Evolutionary conservation across 2,329 filamentous ascomycete genomes (phyloP), one percentile per base, ranked within the genome.

Genomic region (Tolypocladium ophioglossoides): DNA sequence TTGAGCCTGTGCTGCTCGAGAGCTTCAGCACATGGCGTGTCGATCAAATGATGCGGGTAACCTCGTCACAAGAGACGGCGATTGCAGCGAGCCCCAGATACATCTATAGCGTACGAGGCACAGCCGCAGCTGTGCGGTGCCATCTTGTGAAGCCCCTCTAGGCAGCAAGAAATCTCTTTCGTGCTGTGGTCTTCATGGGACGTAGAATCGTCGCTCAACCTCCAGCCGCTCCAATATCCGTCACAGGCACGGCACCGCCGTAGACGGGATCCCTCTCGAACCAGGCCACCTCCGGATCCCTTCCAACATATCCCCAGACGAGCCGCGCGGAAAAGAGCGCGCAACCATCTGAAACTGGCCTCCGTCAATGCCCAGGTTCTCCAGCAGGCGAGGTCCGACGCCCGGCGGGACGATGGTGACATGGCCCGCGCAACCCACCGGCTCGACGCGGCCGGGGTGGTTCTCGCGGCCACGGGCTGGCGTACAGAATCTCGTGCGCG

Each of bases 271-370:
- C 59, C 32, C 39, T 58, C 14, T 41, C 27, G 6, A 27, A 27
- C 27, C 27, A 27, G 27, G 3, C 35, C 37, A 63, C 7, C 30
- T 37, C 10, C 24, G 39, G 37, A 61, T 61, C 2, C 18, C 49
- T 2, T 27, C 27, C 85, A 89, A 27, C 3, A 27, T 27, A 27
- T 6, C 27, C 83, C 83, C 89, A 20, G 72, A 74, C 18, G 70
- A 71, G 0, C 75, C 78, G 27, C 59, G 69, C n/a, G 0, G 83
- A 84, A 72, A 89, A 87, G 4, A 27, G 50, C 76, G 77, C 1
- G 85, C 85, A 0, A 88, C 78, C 84, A 87, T 86, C 63, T 79
- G 69, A 63, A 63, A 88, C 88, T 7, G 4, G 1, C 69, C 73
- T 2, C 74, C 72, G 2, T 56, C 58, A 20, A 77, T 52, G 63